A percentile compares a stretch with the other conserved stretches of the same genome.
Conservation (phyloP, 2,329 filamentous ascomycete species). For the Aspergillus neotritici region DNA sequence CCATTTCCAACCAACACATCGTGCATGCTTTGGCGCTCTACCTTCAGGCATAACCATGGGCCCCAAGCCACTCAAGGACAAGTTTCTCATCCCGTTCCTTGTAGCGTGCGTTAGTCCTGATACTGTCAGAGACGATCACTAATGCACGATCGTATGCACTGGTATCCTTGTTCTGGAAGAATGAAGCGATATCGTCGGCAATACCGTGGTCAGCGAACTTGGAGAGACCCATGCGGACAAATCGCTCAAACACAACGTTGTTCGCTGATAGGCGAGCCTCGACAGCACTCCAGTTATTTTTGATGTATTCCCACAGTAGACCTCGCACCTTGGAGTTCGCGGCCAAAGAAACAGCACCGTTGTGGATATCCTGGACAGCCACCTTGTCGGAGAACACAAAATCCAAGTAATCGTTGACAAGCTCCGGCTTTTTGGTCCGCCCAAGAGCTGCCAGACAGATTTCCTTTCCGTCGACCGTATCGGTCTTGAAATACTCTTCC, state of each 20-base stretch:
- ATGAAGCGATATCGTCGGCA: slow-evolving; percentile 70
- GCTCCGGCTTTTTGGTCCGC: slow-evolving; percentile 60
- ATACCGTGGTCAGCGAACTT: slow-evolving; percentile 68
- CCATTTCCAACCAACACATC: neutral
- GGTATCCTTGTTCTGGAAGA: slow-evolving; percentile 84
- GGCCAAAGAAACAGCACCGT: slow-evolving; percentile 66
- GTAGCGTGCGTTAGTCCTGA: slow-evolving; percentile 77
- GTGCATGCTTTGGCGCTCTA: neutral
- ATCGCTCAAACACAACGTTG: slow-evolving; percentile 83
- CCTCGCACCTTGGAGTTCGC: slow-evolving; percentile 67
- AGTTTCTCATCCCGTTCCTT: slow-evolving; percentile 66
- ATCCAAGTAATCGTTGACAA: slow-evolving; percentile 63
- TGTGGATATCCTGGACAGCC: slow-evolving; percentile 80
- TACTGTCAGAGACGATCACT: slow-evolving; percentile 77
- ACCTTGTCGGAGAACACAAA: slow-evolving; percentile 81
- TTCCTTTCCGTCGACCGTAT: slow-evolving; percentile 85
- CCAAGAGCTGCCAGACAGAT: slow-evolving; percentile 74
- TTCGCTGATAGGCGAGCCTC: slow-evolving; percentile 69
- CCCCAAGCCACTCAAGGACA: slow-evolving; percentile 72
- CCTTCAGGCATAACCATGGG: slow-evolving; percentile 52
- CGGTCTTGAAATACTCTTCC: slow-evolving; percentile 75
- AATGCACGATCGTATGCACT: slow-evolving; percentile 80
- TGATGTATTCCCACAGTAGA: slow-evolving; percentile 78
- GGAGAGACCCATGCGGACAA: slow-evolving; percentile 69
- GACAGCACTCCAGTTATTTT: slow-evolving; percentile 72